Evolutionary conservation across 2,329 filamentous ascomycete genomes (phyloP), one percentile per base, ranked within the genome.

Genomic region (Pezicula rhizophila): DNA sequence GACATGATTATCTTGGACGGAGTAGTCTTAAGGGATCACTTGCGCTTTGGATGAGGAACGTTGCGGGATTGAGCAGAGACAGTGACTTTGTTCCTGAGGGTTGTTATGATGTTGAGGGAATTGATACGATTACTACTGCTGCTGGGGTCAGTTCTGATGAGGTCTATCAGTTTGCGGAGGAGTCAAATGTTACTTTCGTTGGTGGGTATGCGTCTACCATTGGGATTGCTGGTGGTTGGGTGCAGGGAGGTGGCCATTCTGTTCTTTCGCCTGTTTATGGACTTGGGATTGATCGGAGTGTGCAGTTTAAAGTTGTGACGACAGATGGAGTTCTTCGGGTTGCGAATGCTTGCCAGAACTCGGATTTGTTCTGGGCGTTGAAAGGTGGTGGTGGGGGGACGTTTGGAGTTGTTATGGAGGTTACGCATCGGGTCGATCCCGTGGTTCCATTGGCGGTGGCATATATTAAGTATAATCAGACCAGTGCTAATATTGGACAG

Each of bases 231-330:
- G 76, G 75, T 23, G 72, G 72, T 5, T 75, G 70, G 55, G 64
- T 68, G 10, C 58, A 71, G 37, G 77, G 75, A 11, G 78, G 76
- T 39, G 79, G 79, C 0, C 76, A 82, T 60, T 75, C 72, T 10
- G 76, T 76, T 2, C 57, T 82, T 46, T 72, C 71, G 10, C 68
- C 68, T 46, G 59, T 73, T 34, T 74, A 74, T 53, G 69, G 78
- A 52, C 70, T 79, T 60, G 75, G 66, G 48, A 67, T 72, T 6
- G 75, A 78, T 57, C 70, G 77, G 57, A 66, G 75, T 7, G 63
- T 78, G 14, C 64, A 69, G 26, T 64, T 74, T 51, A 67, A 78
- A 47, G 66, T 78, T 12, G 70, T 79, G 7, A 71, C 70, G 5
- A 67, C 73, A 10, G 67, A 69, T 50, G 75, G 76, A 12, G 54